phyloP scores from a whole-genome alignment of 2,329 filamentous ascomycete genomes.

The Aspergillus niger region DNA sequence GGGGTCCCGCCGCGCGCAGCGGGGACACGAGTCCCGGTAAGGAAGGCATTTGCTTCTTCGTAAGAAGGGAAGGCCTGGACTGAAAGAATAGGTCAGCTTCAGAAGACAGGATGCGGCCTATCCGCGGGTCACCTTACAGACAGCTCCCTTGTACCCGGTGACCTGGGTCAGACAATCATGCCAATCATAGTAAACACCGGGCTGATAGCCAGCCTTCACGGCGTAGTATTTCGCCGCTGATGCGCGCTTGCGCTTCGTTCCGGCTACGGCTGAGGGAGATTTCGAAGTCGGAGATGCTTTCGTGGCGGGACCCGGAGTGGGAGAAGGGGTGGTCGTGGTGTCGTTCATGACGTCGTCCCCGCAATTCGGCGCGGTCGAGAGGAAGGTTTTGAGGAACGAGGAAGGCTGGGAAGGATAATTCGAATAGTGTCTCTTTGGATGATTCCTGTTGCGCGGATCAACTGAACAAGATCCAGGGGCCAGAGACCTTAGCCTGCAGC shows the following conservation, averaged over 20 bases:
- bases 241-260: conserved; percentile 59
- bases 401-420: not conserved
- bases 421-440: conserved; percentile 9
- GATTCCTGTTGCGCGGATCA: conserved; percentile 16
- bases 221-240: conserved; percentile 62
- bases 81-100: conserved; percentile 37
- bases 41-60: conserved; percentile 77
- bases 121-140: conserved; percentile 61
- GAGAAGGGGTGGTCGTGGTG: conserved; percentile 38
- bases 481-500: conserved; percentile 24
- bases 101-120: not conserved
- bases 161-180: conserved; percentile 63
- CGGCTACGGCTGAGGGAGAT: conserved; percentile 39
- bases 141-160: conserved; percentile 64
- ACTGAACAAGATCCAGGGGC: conserved; percentile 20
- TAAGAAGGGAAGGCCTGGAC: conserved; percentile 77
- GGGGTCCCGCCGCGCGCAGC: conserved; percentile 38
- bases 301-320: conserved; percentile 34
- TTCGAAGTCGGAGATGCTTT: conserved; percentile 30
- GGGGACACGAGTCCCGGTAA: conserved; percentile 61
- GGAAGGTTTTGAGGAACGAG: not conserved
- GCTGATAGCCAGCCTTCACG: conserved; percentile 60
- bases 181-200: conserved; percentile 67
- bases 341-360: conserved; percentile 29
- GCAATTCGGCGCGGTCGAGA: not conserved